Conservation (phyloP, 345 rosid species). For the Salix udensis region DNA sequence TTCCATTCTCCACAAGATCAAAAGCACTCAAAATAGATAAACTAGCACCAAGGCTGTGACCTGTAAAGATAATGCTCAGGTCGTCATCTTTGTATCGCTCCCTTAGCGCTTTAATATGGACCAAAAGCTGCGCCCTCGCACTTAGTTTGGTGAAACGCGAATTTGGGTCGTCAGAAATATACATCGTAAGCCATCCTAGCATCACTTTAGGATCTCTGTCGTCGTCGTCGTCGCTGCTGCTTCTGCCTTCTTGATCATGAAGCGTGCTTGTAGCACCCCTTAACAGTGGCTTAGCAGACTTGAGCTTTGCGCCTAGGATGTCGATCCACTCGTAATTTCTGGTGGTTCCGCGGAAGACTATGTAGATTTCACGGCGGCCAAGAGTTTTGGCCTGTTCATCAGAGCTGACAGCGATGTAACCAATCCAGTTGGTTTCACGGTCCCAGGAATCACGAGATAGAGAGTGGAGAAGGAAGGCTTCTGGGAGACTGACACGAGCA, state of each 20-base stretch:
- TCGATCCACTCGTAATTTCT: conserved; percentile 82
- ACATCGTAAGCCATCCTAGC: conserved; percentile 80
- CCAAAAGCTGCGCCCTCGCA: conserved; percentile 50
- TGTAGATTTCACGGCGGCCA: conserved; percentile 75
- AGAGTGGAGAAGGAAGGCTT: conserved; percentile 66
- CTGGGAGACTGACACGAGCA: conserved; percentile 52
- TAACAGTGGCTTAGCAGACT: conserved; percentile 49
- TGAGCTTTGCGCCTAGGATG: conserved; percentile 51
- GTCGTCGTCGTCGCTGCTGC: conserved; percentile 40
- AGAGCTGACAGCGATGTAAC: conserved; percentile 69
- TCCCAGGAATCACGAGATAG: conserved; percentile 78
- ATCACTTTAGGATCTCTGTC: conserved; percentile 52
- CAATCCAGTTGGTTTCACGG: conserved; percentile 97
- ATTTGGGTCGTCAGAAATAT: conserved; percentile 53
- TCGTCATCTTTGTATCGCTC: conserved; percentile 50
- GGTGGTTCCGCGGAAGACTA: conserved; percentile 70
- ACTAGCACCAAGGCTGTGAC: conserved; percentile 87
- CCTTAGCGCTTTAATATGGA: conserved; percentile 47
- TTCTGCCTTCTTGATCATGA: neutral
- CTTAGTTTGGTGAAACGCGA: conserved; percentile 62
- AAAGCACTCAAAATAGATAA: conserved; percentile 60
- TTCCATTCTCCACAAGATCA: conserved; percentile 65
- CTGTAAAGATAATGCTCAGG: conserved; percentile 54
- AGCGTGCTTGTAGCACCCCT: neutral
- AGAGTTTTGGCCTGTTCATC: conserved; percentile 42